These are phyloP conservation scores for Globisporangium ultimum DNA, from an alignment of 352 stramenopile genomes.

Conservation along the genomic window DNA sequence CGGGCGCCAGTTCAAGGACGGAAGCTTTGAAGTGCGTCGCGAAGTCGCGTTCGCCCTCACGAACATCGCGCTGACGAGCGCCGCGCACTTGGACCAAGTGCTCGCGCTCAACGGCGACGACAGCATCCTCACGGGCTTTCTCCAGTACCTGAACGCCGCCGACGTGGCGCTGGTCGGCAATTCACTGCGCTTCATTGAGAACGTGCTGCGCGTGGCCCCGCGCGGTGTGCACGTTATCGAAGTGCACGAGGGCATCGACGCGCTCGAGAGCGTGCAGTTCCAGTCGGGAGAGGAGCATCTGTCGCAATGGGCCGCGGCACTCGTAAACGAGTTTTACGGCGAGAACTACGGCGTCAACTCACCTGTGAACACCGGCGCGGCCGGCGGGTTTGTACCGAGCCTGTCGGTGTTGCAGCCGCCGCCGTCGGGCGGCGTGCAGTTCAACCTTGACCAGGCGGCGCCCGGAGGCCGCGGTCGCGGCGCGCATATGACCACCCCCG, in stretches of 20 bases:
- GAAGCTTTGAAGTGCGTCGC: constrained; percentile 63
- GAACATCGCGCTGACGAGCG: constrained; percentile 69
- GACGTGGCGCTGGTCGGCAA: constrained; percentile 75
- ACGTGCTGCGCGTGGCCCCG: constrained; percentile 60
- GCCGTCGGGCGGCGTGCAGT: not conserved
- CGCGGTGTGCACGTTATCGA: constrained; percentile 60
- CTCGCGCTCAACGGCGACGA: constrained; percentile 32
- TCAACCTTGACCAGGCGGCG: constrained; percentile 14
- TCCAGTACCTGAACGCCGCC: constrained; percentile 50
- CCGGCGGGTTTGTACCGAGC: constrained; percentile 17
- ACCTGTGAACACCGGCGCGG: constrained; percentile 30
- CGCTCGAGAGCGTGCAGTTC: constrained; percentile 76
- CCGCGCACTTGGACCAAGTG: constrained; percentile 41
- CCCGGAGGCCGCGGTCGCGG: constrained; percentile 52
- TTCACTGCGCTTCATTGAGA: constrained; percentile 74
- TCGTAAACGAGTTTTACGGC: constrained; percentile 85
- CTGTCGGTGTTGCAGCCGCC: constrained; percentile 24
- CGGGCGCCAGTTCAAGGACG: constrained; percentile 49
- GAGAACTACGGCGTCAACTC: constrained; percentile 80
- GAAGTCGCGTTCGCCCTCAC: constrained; percentile 73
- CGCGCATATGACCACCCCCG: constrained; percentile 63
- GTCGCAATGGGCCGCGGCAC: constrained; percentile 51
- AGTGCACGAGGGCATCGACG: constrained; percentile 66
- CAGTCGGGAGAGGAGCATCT: constrained; percentile 58
- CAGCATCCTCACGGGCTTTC: constrained; percentile 43